Percentiles rank a stretch among this genome's conserved stretches.
Conservation (phyloP, 2,329 filamentous ascomycete genomes). For the Colletotrichum navitas region DNA sequence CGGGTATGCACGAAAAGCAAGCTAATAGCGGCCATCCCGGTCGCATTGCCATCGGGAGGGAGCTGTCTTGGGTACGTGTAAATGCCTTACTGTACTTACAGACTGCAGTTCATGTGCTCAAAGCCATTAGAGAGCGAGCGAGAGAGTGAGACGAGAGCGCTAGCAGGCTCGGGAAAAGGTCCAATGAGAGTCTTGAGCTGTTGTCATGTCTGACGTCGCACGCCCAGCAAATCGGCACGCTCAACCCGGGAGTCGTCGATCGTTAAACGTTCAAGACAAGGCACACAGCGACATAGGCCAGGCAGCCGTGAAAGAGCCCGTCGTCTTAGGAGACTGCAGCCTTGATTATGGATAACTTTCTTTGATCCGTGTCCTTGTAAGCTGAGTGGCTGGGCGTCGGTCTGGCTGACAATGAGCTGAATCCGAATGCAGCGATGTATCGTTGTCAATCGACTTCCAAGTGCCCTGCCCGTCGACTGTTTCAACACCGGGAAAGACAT, state of each 20-base stretch:
- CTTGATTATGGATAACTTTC: background rate
- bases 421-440: constrained; percentile 1
- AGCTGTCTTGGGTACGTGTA: background rate
- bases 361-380: background rate
- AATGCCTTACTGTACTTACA: background rate
- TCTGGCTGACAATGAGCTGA: background rate
- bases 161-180: background rate
- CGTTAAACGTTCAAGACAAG: constrained; percentile 1
- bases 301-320: background rate
- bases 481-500: constrained; percentile 2
- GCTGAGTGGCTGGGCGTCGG: constrained; percentile 1
- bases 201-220: constrained; percentile 30
- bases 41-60: constrained; percentile 3
- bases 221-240: constrained; percentile 35
- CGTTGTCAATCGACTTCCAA: constrained; percentile 1
- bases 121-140: background rate
- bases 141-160: background rate
- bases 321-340: background rate
- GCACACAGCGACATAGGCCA: background rate
- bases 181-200: constrained; percentile 17
- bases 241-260: constrained; percentile 27
- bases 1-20: background rate
- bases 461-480: constrained; percentile 1
- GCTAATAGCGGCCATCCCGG: background rate
- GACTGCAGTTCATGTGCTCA: constrained; percentile 1